Evolutionary conservation across 1,139 yeast species (phyloP), one percentile per base, ranked within the genome.

Genomic region (Meyerozyma sp.): DNA sequence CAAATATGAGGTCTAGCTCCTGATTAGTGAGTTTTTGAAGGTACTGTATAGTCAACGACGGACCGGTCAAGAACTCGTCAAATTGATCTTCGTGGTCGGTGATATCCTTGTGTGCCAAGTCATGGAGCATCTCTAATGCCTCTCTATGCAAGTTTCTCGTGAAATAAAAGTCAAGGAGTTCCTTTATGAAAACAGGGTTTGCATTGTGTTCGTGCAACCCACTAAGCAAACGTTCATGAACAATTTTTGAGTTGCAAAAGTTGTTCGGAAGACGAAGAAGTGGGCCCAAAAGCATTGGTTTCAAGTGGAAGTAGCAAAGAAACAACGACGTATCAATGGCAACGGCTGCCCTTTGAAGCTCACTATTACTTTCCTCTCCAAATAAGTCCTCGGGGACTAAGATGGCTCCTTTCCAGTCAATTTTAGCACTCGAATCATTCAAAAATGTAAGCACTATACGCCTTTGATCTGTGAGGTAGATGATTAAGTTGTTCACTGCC

Each of bases 251-350:
- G 55, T 84, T 84, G 65, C 97, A 89, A 48, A 72, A 70, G 57
- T 91, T 93, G 36, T 79, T 77, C 0, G 77, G 77, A 2, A 90
- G 73, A 42, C 98, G 70, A 7, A 93, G 72, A 29, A 93, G 74
- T 0, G 98, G 94, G 0, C 95, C 96, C 14, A 93, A 74, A 57
- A 93, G 70, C 53, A 84, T 77, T 0, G 90, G 88, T 45, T 80
- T 79, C 32, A 79, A 77, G 25, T 80, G 62, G 50, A 81, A 70
- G 57, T 93, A 93, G 48, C 95, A 81, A 43, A 80, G 70, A 54
- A 93, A 88, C 27, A 93, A 68, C 0, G 90, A 75, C 0, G 96
- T 87, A 56, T 93, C 98, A 5, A 93, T 78, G 2, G 82, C 63
- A 10, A 62, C 62, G 1, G 85, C 77, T 37, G 66, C 60, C 5